Conservation (phyloP, 2,329 filamentous ascomycete genomes). For the Colletotrichum sojae region DNA sequence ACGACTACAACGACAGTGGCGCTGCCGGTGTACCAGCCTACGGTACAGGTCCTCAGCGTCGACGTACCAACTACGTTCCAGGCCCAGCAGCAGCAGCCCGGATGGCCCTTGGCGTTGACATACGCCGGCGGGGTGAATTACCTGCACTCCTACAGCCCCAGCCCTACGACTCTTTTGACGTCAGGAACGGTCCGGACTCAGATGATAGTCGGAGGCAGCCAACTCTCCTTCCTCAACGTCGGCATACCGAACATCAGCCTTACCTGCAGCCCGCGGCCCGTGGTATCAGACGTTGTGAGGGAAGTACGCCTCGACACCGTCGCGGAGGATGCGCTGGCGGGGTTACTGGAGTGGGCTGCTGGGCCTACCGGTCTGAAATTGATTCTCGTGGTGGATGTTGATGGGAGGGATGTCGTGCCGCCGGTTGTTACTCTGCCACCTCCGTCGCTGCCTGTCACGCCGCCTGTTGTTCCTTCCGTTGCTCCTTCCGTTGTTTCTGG, state of each 20-base stretch:
- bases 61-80: neutral
- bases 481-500: neutral
- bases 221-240: conserved; percentile 3
- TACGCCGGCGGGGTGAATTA: conserved; percentile 30
- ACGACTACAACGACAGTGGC: neutral
- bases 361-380: conserved; percentile 30
- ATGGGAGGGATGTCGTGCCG: neutral
- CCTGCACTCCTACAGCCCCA: conserved; percentile 25
- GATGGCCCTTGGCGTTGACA: conserved; percentile 22
- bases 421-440: neutral
- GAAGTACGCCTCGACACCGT: conserved; percentile 15
- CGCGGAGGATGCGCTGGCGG: neutral
- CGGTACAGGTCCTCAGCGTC: conserved; percentile 4
- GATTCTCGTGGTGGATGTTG: conserved; percentile 16
- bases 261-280: neutral
- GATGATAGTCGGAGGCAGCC: neutral
- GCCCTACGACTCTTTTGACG: neutral
- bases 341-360: conserved; percentile 24
- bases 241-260: neutral
- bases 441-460: neutral
- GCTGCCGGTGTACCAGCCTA: conserved; percentile 13
- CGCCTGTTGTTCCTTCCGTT: neutral
- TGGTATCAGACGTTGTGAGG: conserved; percentile 25
- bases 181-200: neutral
- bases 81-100: neutral